Base-by-base conservation (phyloP, 805 yeast genomes). In the Yamadazyma nakazawae region DNA sequence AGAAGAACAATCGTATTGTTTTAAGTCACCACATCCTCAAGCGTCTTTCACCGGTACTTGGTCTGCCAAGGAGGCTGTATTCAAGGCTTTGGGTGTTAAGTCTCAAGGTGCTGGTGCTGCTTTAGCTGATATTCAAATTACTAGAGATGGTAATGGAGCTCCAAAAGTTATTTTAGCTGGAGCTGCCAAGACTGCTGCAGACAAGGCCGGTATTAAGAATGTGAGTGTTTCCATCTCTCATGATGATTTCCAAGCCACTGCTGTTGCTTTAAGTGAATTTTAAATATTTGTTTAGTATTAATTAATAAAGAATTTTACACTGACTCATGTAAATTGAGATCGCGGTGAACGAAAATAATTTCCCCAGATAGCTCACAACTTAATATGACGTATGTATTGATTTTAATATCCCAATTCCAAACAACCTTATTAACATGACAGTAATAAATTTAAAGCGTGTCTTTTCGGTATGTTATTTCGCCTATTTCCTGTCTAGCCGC, bases 21-120 rank as follows among this genome's bases (percentile, higher is more conserved):
- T 67, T 50, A 62, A 73, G 30, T 82, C 97, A 28, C 76, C 97
- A 37, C 77, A 78, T 54, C 88, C 94, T 43, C 86, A 82, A 61
- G 88, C 98, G 12, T 88, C 97, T 3, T 94, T 79, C 69, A 90
- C 99, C 24, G 99, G 99, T 40, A 86, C 96, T 37, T 94, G 99
- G 99, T 88, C 97, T 26, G 99, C 99, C 38, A 94, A 94, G 73
- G 99, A 94, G 74, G 99, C 99, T 37, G 97, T 91, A 31, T 94
- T 94, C 84, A 94, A 94, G 75, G 88, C 96, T 16, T 76, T 94
- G 62, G 91, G 94, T 51, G 96, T 88, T 52, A 79, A 80, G 61
- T 82, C 96, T 40, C 80, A 83, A 63, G 99, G 99, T 50, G 97
- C 92, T 13, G 99, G 98, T 51, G 98, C 99, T 34, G 76, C 96